Conservation (phyloP, 2,329 filamentous ascomycete genomes). For the Talaromyces sp. region DNA sequence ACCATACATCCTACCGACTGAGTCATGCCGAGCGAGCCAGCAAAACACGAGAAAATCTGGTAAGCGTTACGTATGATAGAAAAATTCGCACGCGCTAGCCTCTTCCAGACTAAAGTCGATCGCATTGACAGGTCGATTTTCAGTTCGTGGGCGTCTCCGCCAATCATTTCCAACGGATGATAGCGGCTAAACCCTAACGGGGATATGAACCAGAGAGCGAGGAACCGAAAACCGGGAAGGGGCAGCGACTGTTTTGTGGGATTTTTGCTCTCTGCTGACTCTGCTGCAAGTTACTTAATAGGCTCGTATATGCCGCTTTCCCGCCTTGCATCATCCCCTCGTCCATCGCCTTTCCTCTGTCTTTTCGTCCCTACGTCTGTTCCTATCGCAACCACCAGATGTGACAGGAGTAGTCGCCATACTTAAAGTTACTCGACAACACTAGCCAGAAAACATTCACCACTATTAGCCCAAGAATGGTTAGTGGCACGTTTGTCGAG, state of each 20-base stretch:
- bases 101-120: background rate
- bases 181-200: background rate
- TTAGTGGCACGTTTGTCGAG: constrained; percentile 1
- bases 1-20: background rate
- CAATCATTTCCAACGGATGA: background rate
- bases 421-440: background rate
- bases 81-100: background rate
- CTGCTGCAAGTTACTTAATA: too few relatives aligned
- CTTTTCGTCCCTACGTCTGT: background rate
- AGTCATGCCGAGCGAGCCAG: background rate
- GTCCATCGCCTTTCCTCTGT: background rate
- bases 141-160: background rate
- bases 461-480: background rate
- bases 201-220: background rate
- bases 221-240: background rate
- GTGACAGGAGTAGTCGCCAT: background rate
- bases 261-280: background rate
- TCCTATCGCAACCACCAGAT: background rate
- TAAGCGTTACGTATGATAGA: background rate
- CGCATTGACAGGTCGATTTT: background rate
- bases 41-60: background rate
- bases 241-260: background rate
- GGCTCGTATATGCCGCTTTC: background rate
- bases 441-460: too few relatives aligned
- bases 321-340: background rate